Percentiles rank a stretch among this genome's conserved stretches.
These are phyloP conservation scores for Fomitopsis betulina DNA, from an alignment of 1,284 basidiomycete species.

Conservation along the genomic window DNA sequence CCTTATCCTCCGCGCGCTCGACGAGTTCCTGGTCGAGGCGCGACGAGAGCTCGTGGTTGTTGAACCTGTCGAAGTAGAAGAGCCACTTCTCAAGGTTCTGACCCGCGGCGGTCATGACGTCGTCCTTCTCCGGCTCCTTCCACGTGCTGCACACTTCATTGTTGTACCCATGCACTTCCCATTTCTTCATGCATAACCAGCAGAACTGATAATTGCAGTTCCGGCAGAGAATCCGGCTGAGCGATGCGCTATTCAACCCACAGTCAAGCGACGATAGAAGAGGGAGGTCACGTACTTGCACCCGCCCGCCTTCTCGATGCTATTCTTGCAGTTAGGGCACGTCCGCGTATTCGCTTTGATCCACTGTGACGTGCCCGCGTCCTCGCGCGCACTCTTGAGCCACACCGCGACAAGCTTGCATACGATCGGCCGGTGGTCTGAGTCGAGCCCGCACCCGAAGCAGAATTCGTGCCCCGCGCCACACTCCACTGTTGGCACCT, in stretches of 20 bases:
- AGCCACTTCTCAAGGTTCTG: slow-evolving; percentile 60
- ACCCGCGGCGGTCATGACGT: slow-evolving; percentile 47
- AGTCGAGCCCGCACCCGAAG: slow-evolving; percentile 49
- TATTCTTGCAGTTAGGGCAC: slow-evolving; percentile 61
- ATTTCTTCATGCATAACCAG: slow-evolving; percentile 68
- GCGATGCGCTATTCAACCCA: not conserved
- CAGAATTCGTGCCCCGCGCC: slow-evolving; percentile 45
- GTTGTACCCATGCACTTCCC: slow-evolving; percentile 61
- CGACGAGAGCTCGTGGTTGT: slow-evolving; percentile 66
- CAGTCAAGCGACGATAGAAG: not conserved
- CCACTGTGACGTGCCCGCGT: slow-evolving; percentile 69
- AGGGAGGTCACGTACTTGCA: slow-evolving; percentile 47
- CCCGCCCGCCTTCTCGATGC: slow-evolving; percentile 71
- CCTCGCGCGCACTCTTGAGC: slow-evolving; percentile 64
- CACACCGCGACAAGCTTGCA: slow-evolving; percentile 57
- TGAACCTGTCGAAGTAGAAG: slow-evolving; percentile 64
- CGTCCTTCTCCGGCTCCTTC: slow-evolving; percentile 53
- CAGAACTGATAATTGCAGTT: slow-evolving; percentile 64
- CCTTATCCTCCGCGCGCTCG: slow-evolving; percentile 60
- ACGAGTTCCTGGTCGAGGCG: slow-evolving; percentile 59
- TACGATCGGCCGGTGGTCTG: slow-evolving; percentile 57
- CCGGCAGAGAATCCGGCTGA: slow-evolving; percentile 41
- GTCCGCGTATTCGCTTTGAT: slow-evolving; percentile 67
- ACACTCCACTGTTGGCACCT: slow-evolving; percentile 59
- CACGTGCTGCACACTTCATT: slow-evolving; percentile 62